Evolutionary conservation across 1,284 basidiomycete species (phyloP).

Genomic region (Cryptococcus sp.): DNA sequence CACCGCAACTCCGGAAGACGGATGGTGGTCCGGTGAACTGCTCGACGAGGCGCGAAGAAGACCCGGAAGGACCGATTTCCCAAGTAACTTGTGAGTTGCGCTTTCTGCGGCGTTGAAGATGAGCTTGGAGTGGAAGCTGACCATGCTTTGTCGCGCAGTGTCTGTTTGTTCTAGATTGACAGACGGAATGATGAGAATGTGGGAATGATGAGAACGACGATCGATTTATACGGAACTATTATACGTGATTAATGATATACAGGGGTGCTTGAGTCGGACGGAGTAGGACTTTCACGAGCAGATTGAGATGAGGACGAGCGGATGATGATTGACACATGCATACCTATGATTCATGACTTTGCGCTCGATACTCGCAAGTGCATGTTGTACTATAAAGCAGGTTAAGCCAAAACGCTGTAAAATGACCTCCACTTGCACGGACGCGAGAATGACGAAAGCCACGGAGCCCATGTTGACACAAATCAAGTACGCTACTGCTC

Average conservation of each 20-base stretch:
- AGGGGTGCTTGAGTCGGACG: not conserved
- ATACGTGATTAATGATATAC: not conserved
- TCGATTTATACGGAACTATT: not conserved
- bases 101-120: not conserved
- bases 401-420: not conserved
- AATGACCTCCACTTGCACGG: not conserved
- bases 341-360: not conserved
- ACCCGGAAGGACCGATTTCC: conserved; percentile 81
- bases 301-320: no score
- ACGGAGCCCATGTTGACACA: no score
- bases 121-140: not conserved
- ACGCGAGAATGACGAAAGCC: no score
- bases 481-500: no score
- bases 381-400: not conserved
- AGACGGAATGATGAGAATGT: not conserved
- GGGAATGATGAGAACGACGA: conserved; percentile 1
- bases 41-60: conserved; percentile 80
- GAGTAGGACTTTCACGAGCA: no score
- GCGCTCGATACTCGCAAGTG: not conserved
- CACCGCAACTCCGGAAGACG: conserved; percentile 85
- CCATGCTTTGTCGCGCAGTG: conserved; percentile 16
- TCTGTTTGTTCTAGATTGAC: conserved; percentile 32
- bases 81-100: conserved; percentile 72
- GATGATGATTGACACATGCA: not conserved
- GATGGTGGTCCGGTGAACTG: conserved; percentile 80